Percentiles rank a stretch among this genome's conserved stretches.
Evolutionary conservation across 139 green algal genomes (phyloP).

Genomic region (Asterochloris erici): DNA sequence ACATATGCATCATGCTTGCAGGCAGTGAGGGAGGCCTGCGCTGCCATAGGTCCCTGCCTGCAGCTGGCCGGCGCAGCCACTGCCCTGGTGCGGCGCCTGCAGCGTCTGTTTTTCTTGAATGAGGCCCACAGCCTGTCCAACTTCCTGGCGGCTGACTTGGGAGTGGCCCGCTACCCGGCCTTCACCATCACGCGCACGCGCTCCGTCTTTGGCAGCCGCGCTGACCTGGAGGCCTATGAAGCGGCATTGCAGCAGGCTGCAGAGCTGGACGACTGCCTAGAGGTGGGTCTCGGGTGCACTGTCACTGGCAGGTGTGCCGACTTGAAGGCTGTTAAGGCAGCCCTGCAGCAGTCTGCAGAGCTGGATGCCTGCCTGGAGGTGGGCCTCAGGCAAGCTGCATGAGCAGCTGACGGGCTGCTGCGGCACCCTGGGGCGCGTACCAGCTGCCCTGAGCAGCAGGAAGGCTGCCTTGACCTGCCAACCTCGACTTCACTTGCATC

Average conservation of each 20-base stretch:
- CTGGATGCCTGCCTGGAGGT: neutral
- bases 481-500: no score
- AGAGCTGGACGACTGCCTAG: slow-evolving; percentile 46
- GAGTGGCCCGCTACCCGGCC: slow-evolving; percentile 59
- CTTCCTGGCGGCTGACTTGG: slow-evolving; percentile 54
- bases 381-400: neutral
- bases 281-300: slow-evolving; percentile 26
- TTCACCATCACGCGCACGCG: slow-evolving; percentile 43
- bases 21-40: neutral
- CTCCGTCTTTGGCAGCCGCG: slow-evolving; percentile 48
- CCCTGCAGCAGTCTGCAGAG: neutral
- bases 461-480: no score
- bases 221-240: slow-evolving; percentile 73
- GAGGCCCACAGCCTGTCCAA: slow-evolving; percentile 57
- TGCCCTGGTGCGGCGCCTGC: slow-evolving; percentile 41
- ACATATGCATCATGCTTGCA: neutral
- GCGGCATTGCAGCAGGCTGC: slow-evolving; percentile 49
- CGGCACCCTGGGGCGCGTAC: no score
- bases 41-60: slow-evolving; percentile 5
- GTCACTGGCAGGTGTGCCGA: neutral
- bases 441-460: no score
- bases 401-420: no score
- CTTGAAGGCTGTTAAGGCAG: neutral
- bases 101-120: slow-evolving; percentile 78
- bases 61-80: neutral